A percentile compares a stretch with the other conserved stretches of the same genome.
Conservation (phyloP, 2,329 filamentous ascomycete genomes). For the Fusarium sterilihyphosum region DNA sequence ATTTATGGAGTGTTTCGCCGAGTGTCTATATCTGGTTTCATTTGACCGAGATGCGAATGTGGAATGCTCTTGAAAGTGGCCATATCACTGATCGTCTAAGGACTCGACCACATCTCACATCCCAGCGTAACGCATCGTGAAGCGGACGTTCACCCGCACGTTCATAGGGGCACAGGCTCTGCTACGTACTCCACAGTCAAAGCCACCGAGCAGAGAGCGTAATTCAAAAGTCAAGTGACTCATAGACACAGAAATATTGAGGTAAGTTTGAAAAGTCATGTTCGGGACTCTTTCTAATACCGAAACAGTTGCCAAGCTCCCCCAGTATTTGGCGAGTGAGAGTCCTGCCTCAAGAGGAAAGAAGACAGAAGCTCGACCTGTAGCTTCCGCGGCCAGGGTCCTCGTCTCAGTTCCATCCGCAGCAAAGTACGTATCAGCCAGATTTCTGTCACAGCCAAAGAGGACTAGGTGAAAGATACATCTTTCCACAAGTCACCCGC, state of each 20-base stretch:
- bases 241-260: constrained; percentile 2
- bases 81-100: constrained; percentile 23
- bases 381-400: constrained; percentile 33
- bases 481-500: neutral
- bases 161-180: neutral
- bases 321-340: constrained; percentile 22
- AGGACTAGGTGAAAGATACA: neutral
- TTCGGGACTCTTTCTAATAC: constrained; percentile 19
- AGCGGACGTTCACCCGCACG: constrained; percentile 3
- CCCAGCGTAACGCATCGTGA: constrained; percentile 6
- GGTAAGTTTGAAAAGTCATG: constrained; percentile 8
- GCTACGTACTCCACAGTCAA: neutral
- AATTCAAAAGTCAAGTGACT: constrained; percentile 19
- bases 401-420: constrained; percentile 10
- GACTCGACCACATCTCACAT: constrained; percentile 23
- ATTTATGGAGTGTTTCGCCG: constrained; percentile 9
- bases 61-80: constrained; percentile 25
- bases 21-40: neutral
- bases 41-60: constrained; percentile 10
- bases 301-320: constrained; percentile 24
- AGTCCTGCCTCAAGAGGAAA: constrained; percentile 37
- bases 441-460: constrained; percentile 12
- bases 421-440: constrained; percentile 29
- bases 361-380: constrained; percentile 33
- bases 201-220: neutral